These are phyloP conservation scores for Bruguiera parviflora DNA, from an alignment of 345 rosid species.

Conservation along the genomic window DNA sequence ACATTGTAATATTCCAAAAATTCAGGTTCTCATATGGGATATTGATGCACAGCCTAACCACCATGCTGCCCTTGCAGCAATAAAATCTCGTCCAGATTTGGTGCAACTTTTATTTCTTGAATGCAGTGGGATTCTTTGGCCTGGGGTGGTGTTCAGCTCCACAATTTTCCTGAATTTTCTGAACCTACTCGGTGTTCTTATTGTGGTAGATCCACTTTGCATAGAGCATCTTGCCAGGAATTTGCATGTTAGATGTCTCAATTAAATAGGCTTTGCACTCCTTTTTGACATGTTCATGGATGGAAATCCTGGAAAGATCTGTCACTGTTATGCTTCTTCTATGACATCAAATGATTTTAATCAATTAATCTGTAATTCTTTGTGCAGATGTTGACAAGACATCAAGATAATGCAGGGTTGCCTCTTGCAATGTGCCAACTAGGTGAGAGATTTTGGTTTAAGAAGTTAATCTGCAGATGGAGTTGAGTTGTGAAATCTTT, in stretches of 20 bases:
- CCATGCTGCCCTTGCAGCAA: slow-evolving; percentile 95
- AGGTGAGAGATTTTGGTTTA: slow-evolving; percentile 41
- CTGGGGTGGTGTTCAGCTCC: no score
- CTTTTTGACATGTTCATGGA: no score
- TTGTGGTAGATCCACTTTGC: no score
- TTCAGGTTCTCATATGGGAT: slow-evolving; percentile 97
- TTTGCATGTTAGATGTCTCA: no score
- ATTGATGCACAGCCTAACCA: slow-evolving; percentile 98
- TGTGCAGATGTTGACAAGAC: slow-evolving; percentile 89
- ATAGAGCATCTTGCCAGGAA: no score
- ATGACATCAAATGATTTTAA: neutral
- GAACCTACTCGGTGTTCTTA: no score
- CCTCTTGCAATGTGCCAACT: slow-evolving; percentile 99
- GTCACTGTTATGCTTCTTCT: neutral
- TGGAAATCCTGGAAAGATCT: no score
- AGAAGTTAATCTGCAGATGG: no score
- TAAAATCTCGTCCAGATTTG: slow-evolving; percentile 93
- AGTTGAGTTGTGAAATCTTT: neutral
- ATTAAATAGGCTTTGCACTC: no score
- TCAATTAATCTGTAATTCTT: slow-evolving; percentile 1
- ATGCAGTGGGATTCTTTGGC: neutral
- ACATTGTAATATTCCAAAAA: slow-evolving; percentile 15
- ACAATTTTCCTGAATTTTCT: no score
- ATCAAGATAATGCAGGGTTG: slow-evolving; percentile 97
- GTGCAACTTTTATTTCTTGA: slow-evolving; percentile 29